Evolutionary conservation across 2,329 filamentous ascomycete species (phyloP).

Genomic region (Aciculosporium take): DNA sequence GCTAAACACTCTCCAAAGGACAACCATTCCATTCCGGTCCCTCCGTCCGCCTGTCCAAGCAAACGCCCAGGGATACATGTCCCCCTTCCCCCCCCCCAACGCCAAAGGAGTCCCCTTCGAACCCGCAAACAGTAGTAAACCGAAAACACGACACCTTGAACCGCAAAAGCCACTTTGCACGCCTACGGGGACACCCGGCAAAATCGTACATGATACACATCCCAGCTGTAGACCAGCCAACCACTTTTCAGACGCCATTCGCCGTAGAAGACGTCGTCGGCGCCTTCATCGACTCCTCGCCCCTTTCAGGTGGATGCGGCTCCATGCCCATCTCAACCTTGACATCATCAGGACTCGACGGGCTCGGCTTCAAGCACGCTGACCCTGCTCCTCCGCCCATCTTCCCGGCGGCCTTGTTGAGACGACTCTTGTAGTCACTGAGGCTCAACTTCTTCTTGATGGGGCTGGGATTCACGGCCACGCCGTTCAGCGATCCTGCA

Average conservation of each 20-base stretch:
- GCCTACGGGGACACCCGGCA: no score
- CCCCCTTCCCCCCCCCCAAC: no score
- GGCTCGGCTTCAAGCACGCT: slow-evolving; percentile 19
- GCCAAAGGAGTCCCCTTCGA: no score
- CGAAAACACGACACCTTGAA: no score
- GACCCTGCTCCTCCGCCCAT: slow-evolving; percentile 13
- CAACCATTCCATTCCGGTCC: no score
- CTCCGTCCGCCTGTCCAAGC: no score
- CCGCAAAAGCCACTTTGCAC: no score
- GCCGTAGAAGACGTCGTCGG: slow-evolving; percentile 9
- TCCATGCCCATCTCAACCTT: slow-evolving; percentile 22
- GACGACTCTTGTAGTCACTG: slow-evolving; percentile 49
- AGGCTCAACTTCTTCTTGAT: slow-evolving; percentile 54
- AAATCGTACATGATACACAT: no score
- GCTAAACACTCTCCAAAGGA: no score
- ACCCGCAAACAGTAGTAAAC: no score
- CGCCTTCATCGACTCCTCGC: slow-evolving; percentile 11
- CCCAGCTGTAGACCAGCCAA: not conserved
- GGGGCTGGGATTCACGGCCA: slow-evolving; percentile 38
- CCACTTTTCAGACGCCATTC: slow-evolving; percentile 10
- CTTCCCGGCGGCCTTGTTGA: slow-evolving; percentile 37
- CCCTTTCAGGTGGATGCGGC: slow-evolving; percentile 15
- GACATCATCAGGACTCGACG: slow-evolving; percentile 22
- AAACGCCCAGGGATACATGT: no score
- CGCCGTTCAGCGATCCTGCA: slow-evolving; percentile 27